These are phyloP conservation scores for Elsinoe ampelina DNA, from an alignment of 2,329 filamentous ascomycete species.

Conservation along the genomic window DNA sequence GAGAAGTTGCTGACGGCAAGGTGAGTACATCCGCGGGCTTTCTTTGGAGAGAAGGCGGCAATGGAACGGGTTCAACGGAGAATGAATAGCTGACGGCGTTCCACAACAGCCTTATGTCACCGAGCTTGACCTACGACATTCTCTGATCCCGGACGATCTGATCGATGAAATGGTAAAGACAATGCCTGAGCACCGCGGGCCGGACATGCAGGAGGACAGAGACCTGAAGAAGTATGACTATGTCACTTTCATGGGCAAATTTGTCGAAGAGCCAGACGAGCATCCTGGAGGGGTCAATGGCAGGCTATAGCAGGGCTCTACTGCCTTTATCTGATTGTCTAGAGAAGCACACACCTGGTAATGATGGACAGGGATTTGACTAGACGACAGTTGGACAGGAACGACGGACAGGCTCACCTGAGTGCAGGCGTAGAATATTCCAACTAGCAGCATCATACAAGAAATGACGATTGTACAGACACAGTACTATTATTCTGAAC, in stretches of 20 bases:
- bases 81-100: constrained; percentile 9
- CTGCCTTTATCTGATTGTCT: constrained; percentile 5
- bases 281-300: constrained; percentile 8
- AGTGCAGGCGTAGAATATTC: constrained; percentile 4
- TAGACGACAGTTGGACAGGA: neutral
- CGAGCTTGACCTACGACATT: constrained; percentile 91
- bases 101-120: constrained; percentile 72
- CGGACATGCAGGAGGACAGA: constrained; percentile 76
- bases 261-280: constrained; percentile 25
- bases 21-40: constrained; percentile 29
- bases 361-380: neutral
- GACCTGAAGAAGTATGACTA: constrained; percentile 89
- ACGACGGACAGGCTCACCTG: neutral
- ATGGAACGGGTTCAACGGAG: constrained; percentile 12
- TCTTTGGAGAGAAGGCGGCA: neutral
- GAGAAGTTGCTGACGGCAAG: constrained; percentile 95
- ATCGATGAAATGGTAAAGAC: constrained; percentile 84
- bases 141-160: constrained; percentile 89
- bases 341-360: neutral
- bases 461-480: neutral
- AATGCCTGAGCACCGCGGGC: constrained; percentile 76
- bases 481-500: neutral
- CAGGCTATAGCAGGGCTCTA: constrained; percentile 10
- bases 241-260: constrained; percentile 89
- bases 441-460: constrained; percentile 5